Percentiles rank a stretch among this genome's conserved stretches.
Evolutionary conservation across 1,284 basidiomycete genomes (phyloP).

Genomic region (Bondarzewia mesenterica): DNA sequence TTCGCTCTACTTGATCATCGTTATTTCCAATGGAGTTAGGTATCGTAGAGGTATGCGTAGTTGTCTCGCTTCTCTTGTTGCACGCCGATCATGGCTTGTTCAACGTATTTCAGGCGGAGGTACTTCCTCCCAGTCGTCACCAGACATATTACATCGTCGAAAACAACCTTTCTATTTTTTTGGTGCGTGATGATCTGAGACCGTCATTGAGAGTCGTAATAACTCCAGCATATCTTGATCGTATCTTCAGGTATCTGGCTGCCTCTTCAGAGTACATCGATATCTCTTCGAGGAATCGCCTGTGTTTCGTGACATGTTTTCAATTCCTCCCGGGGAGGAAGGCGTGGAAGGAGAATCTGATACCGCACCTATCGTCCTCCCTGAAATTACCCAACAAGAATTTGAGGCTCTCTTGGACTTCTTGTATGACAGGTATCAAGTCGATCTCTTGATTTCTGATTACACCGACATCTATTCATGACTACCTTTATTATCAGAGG

Average conservation of each 20-base stretch:
- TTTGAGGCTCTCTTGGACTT: slow-evolving; percentile 2
- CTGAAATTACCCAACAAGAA: background rate
- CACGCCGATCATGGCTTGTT: too few relatives aligned
- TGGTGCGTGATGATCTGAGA: background rate
- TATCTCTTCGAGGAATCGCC: slow-evolving; percentile 25
- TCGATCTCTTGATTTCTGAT: background rate
- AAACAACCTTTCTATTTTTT: background rate
- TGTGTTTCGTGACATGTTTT: slow-evolving; percentile 24
- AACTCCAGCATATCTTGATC: too few relatives aligned
- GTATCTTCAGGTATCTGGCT: slow-evolving; percentile 22
- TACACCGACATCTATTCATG: background rate
- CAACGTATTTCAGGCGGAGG: slow-evolving; percentile 1
- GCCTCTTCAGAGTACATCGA: slow-evolving; percentile 24
- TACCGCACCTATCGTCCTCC: background rate
- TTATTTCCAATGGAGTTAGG: too few relatives aligned
- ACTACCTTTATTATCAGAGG: background rate
- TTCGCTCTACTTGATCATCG: too few relatives aligned
- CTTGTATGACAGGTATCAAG: slow-evolving; percentile 1
- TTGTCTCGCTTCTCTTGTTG: too few relatives aligned
- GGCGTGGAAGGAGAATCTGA: slow-evolving; percentile 1
- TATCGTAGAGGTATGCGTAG: too few relatives aligned
- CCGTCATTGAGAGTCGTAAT: too few relatives aligned
- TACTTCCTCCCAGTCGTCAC: slow-evolving; percentile 9
- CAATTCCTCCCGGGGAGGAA: slow-evolving; percentile 10
- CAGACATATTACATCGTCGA: slow-evolving; percentile 12